phyloP scores from a whole-genome alignment of 352 stramenopile genomes.

The Detonula confervacea region DNA sequence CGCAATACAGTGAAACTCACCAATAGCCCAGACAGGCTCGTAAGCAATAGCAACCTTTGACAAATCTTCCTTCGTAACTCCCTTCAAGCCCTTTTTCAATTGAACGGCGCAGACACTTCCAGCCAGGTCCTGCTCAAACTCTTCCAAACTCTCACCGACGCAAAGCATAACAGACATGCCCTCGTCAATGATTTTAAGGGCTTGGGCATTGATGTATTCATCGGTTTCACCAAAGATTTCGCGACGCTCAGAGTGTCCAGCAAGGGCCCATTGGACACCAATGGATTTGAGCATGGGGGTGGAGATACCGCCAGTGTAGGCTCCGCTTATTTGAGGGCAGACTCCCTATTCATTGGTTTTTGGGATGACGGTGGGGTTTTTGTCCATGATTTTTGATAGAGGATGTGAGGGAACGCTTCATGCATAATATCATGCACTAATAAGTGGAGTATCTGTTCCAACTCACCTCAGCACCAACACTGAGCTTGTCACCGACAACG shows the following conservation, averaged over 20 bases:
- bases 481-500: constrained; percentile 84
- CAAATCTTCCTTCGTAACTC: constrained; percentile 87
- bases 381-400: no score
- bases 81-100: constrained; percentile 93
- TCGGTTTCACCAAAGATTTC: constrained; percentile 89
- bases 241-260: constrained; percentile 86
- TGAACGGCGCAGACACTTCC: constrained; percentile 94
- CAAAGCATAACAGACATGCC: constrained; percentile 96
- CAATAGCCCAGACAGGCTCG: constrained; percentile 96
- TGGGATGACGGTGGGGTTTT: no score
- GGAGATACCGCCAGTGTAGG: constrained; percentile 93
- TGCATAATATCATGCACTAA: not conserved
- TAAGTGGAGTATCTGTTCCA: not conserved
- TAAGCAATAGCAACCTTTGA: constrained; percentile 93
- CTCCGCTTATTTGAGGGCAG: constrained; percentile 86
- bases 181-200: constrained; percentile 84
- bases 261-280: constrained; percentile 82
- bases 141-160: constrained; percentile 94
- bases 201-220: constrained; percentile 93
- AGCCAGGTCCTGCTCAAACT: constrained; percentile 88
- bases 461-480: constrained; percentile 72
- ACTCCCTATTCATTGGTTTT: no score
- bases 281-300: constrained; percentile 90
- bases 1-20: no score
- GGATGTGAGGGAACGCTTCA: not conserved